phyloP scores from a whole-genome alignment of 1,284 basidiomycete genomes.

The Apiotrichum montevideense region DNA sequence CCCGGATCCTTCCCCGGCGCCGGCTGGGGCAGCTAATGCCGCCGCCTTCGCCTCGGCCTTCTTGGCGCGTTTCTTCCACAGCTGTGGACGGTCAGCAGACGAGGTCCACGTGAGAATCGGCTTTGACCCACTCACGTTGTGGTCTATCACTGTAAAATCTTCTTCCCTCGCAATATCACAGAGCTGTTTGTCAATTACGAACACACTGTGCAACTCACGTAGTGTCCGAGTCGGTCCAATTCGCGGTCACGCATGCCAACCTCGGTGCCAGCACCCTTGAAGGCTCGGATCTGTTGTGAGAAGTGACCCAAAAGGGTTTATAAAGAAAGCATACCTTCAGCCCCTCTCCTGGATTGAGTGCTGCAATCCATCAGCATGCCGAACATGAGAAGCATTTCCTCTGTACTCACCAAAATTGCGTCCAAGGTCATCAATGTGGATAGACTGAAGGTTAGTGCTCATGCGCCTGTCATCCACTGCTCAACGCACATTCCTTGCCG shows the following conservation, averaged over 20 bases:
- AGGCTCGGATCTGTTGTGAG: constrained; percentile 57
- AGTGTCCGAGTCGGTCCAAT: constrained; percentile 58
- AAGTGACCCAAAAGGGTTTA: not conserved
- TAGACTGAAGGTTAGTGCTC: constrained; percentile 49
- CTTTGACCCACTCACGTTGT: constrained; percentile 37
- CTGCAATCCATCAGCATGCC: too few species aligned
- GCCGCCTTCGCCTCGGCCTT: not conserved
- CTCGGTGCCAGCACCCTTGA: constrained; percentile 64
- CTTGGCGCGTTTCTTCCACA: constrained; percentile 18
- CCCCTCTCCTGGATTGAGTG: constrained; percentile 71
- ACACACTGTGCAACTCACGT: constrained; percentile 41
- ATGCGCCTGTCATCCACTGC: not conserved
- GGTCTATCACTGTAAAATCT: constrained; percentile 37
- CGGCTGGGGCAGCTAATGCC: not conserved
- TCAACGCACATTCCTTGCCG: constrained; percentile 20
- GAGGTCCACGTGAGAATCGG: too few species aligned
- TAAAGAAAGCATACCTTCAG: constrained; percentile 52
- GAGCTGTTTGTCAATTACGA: constrained; percentile 16
- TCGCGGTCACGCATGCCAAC: constrained; percentile 60
- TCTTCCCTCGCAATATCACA: constrained; percentile 27
- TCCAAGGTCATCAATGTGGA: constrained; percentile 82
- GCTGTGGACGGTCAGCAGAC: constrained; percentile 6
- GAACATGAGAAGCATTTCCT: too few species aligned
- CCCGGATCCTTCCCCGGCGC: not conserved
- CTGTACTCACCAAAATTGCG: constrained; percentile 63